phyloP scores from a whole-genome alignment of 192 early-diverging fungal genomes.

The Nowakowskiella sp. region DNA sequence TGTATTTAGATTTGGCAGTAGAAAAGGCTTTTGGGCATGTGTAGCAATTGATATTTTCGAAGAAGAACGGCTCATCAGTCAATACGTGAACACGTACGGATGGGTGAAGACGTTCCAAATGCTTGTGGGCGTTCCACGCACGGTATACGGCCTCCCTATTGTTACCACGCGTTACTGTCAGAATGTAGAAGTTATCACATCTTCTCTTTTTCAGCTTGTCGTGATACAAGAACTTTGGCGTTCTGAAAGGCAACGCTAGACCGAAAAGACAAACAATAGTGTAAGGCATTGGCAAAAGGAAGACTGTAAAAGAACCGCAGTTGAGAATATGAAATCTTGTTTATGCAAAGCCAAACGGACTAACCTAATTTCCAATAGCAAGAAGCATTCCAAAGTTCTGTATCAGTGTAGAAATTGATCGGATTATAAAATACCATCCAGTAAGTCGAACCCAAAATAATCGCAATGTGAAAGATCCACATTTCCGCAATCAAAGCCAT shows the following conservation, averaged over 20 bases:
- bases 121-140: slow-evolving; percentile 2
- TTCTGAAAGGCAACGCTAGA: slow-evolving; percentile 8
- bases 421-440: neutral
- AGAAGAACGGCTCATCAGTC: slow-evolving; percentile 15
- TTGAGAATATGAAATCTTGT: neutral
- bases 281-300: slow-evolving; percentile 8
- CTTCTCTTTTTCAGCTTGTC: neutral
- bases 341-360: neutral
- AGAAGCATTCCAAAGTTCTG: slow-evolving; percentile 7
- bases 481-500: neutral
- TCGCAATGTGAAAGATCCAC: neutral
- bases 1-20: slow-evolving; percentile 8
- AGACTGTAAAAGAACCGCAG: neutral
- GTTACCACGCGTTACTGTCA: slow-evolving; percentile 9
- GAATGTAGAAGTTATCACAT: slow-evolving; percentile 9
- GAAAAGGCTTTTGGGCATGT: slow-evolving; percentile 12
- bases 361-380: slow-evolving; percentile 12
- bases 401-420: slow-evolving; percentile 17
- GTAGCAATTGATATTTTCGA: slow-evolving; percentile 9
- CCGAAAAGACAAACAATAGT: slow-evolving; percentile 12
- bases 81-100: slow-evolving; percentile 13
- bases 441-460: neutral
- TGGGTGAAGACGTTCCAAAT: slow-evolving; percentile 11
- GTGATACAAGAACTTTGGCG: neutral
- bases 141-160: slow-evolving; percentile 9